phyloP scores from a whole-genome alignment of 176 grass and related monocot genomes.

The Melocanna baccifera region DNA sequence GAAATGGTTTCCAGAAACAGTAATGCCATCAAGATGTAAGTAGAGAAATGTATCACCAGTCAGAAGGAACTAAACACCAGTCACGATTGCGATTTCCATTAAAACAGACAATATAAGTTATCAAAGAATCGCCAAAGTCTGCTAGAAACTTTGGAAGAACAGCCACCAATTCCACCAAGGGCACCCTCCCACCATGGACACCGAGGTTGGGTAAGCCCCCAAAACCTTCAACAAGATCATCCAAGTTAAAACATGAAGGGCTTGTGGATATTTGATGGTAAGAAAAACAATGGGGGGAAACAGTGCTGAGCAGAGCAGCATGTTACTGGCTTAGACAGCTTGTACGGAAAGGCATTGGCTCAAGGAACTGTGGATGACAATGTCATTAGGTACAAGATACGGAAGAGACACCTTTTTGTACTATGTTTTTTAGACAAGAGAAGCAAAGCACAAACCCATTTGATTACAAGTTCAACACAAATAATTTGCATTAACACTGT shows the following conservation, averaged over 20 bases:
- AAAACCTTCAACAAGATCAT: conserved; percentile 99
- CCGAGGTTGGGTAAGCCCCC: conserved; percentile 75
- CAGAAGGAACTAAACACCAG: conserved; percentile 36
- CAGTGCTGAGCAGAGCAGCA: conserved; percentile 20
- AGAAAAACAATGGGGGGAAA: conserved; percentile 38
- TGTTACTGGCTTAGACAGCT: conserved; percentile 1
- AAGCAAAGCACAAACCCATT: conserved; percentile 4
- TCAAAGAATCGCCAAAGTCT: conserved; percentile 52
- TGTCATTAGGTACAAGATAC: neutral
- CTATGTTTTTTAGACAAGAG: neutral
- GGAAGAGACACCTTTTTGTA: neutral
- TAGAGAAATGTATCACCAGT: conserved; percentile 41
- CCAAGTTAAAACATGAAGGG: conserved; percentile 73
- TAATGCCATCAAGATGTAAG: conserved; percentile 52
- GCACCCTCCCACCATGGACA: conserved; percentile 59
- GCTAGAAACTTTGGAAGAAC: conserved; percentile 48
- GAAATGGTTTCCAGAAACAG: conserved; percentile 65
- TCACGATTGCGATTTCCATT: conserved; percentile 34
- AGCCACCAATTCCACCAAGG: conserved; percentile 54
- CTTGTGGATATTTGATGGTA: conserved; percentile 46
- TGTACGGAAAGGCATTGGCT: neutral
- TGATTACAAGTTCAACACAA: neutral
- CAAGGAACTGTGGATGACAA: neutral
- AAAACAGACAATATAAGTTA: conserved; percentile 27
- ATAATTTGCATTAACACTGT: neutral